Percentiles rank a stretch among this genome's conserved stretches.
These are phyloP conservation scores for Scedosporium dehoogii DNA, from an alignment of 2,329 filamentous ascomycete genomes.

Conservation along the genomic window DNA sequence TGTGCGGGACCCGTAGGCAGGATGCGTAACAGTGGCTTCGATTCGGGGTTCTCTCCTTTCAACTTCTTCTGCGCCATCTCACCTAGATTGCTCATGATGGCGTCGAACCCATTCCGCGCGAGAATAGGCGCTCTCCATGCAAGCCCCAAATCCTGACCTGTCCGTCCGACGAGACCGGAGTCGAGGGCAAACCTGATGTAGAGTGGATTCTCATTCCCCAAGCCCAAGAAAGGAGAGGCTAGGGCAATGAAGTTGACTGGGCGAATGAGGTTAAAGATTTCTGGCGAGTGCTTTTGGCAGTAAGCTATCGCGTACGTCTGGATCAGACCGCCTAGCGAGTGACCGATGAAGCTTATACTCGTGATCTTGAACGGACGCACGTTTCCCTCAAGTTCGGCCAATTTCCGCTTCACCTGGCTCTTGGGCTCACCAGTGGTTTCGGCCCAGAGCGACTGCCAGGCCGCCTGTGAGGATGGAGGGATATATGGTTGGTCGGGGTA, in stretches of 20 bases:
- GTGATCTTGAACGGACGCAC: constrained; percentile 67
- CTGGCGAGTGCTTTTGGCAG: constrained; percentile 88
- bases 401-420: constrained; percentile 20
- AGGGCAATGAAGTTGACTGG: constrained; percentile 87
- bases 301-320: constrained; percentile 95
- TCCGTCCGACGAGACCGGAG: constrained; percentile 91
- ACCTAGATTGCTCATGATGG: constrained; percentile 72
- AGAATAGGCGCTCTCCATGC: constrained; percentile 88
- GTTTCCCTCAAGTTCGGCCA: constrained; percentile 29
- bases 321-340: constrained; percentile 81
- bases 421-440: constrained; percentile 31
- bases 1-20: constrained; percentile 87
- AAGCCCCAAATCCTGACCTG: constrained; percentile 86
- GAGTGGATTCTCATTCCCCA: constrained; percentile 95
- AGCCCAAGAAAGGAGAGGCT: constrained; percentile 76
- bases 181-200: constrained; percentile 97
- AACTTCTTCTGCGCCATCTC: constrained; percentile 53
- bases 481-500: constrained; percentile 89
- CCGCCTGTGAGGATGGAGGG: constrained; percentile 44
- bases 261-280: constrained; percentile 77
- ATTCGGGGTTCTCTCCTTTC: constrained; percentile 55
- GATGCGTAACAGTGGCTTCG: constrained; percentile 82
- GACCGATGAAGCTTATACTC: constrained; percentile 89
- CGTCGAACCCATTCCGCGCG: constrained; percentile 77
- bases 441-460: constrained; percentile 31